Evolutionary conservation across 306 rosid species (phyloP).

Genomic region (Ceratonia siliqua): DNA sequence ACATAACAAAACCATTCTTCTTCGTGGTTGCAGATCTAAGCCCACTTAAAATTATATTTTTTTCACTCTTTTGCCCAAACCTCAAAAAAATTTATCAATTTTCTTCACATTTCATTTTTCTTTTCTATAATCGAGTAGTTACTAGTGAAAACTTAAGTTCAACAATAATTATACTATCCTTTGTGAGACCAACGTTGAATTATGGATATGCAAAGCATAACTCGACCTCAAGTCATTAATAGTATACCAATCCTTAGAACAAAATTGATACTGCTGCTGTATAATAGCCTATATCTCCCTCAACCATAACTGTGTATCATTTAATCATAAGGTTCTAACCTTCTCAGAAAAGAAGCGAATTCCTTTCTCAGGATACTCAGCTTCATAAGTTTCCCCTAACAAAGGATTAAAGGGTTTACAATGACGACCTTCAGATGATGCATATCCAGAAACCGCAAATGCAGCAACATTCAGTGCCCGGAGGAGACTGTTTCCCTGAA

Average conservation of each 20-base stretch:
- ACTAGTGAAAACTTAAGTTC: background rate
- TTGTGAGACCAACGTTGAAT: background rate
- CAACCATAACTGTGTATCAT: conserved; percentile 11
- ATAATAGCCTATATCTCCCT: conserved; percentile 13
- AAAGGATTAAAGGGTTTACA: conserved; percentile 98
- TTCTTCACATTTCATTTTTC: background rate
- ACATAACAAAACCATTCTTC: background rate
- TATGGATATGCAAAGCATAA: conserved; percentile 11
- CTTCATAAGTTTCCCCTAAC: conserved; percentile 98
- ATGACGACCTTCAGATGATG: conserved; percentile 93
- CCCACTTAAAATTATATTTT: background rate
- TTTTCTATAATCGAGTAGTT: background rate
- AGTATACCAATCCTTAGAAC: background rate
- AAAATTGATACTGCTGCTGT: conserved; percentile 2
- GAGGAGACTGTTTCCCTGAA: conserved; percentile 87
- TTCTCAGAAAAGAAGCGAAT: conserved; percentile 97
- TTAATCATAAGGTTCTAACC: conserved; percentile 50
- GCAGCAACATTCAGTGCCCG: conserved; percentile 91
- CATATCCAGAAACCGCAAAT: conserved; percentile 97
- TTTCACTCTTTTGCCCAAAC: background rate
- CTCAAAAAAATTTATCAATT: background rate
- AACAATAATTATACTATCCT: background rate
- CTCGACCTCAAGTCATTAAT: background rate
- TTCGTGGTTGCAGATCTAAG: background rate
- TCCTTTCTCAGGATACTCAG: conserved; percentile 89